Evolutionary conservation across 108 stramenopile genomes (phyloP).

Genomic region (Nitzschia sp.): DNA sequence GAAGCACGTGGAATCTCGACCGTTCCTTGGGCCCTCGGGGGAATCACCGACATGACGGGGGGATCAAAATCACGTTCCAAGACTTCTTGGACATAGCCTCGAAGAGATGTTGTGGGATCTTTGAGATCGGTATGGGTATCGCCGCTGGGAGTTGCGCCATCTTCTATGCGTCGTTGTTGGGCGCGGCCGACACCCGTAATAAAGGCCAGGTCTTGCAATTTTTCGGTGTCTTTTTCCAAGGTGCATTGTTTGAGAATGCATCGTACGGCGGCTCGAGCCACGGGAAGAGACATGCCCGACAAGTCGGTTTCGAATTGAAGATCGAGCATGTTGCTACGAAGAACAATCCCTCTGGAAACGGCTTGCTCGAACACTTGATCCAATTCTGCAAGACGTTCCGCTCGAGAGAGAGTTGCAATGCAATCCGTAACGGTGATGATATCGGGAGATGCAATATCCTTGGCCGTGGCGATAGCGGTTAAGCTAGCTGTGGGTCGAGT

Average conservation of each 20-base stretch:
- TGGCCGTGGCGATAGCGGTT: slow-evolving; percentile 24
- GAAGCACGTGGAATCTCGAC: slow-evolving; percentile 24
- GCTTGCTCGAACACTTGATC: slow-evolving; percentile 77
- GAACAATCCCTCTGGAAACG: slow-evolving; percentile 59
- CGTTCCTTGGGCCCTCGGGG: slow-evolving; percentile 55
- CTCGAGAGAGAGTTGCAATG: slow-evolving; percentile 59
- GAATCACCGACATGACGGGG: slow-evolving; percentile 44
- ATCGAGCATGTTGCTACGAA: slow-evolving; percentile 58
- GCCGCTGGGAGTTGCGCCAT: not conserved
- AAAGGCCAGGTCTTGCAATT: slow-evolving; percentile 57
- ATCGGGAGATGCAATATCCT: slow-evolving; percentile 57
- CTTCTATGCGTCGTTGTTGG: slow-evolving; percentile 13
- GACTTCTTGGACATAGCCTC: slow-evolving; percentile 58
- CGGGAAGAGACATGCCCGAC: slow-evolving; percentile 69
- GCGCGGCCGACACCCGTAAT: slow-evolving; percentile 70
- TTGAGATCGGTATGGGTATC: slow-evolving; percentile 10
- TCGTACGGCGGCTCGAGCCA: slow-evolving; percentile 73
- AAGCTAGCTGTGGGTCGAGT: slow-evolving; percentile 11
- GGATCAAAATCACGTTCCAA: slow-evolving; percentile 61
- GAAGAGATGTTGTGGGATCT: slow-evolving; percentile 32
- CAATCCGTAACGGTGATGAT: slow-evolving; percentile 84
- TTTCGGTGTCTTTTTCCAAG: slow-evolving; percentile 9
- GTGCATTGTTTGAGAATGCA: slow-evolving; percentile 43
- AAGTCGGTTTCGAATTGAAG: slow-evolving; percentile 68
- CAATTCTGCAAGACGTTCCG: slow-evolving; percentile 31